Conservation (phyloP, 768 basidiomycete genomes). For the Pleurotus tuoliensis region DNA sequence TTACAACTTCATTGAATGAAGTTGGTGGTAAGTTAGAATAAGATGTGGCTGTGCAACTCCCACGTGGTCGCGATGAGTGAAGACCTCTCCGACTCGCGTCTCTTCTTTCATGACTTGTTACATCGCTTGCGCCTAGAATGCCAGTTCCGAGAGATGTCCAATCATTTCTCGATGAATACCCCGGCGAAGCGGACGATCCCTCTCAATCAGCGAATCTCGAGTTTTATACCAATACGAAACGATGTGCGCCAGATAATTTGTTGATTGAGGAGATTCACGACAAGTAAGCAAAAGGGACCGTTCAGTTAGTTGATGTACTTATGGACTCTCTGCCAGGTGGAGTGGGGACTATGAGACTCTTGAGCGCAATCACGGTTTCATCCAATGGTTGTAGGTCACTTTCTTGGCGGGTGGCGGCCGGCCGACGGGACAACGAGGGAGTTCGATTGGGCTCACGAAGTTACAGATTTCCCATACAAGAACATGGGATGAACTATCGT, state of each 20-base stretch:
- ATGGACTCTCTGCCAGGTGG: slow-evolving; percentile 45
- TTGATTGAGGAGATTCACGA: slow-evolving; percentile 62
- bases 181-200: slow-evolving; percentile 35
- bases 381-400: slow-evolving; percentile 71
- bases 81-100: too few species aligned
- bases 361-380: slow-evolving; percentile 68
- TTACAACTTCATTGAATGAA: slow-evolving; percentile 3
- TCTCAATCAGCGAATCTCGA: slow-evolving; percentile 42
- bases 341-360: slow-evolving; percentile 55
- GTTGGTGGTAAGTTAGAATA: slow-evolving; percentile 2
- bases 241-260: slow-evolving; percentile 59
- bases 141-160: slow-evolving; percentile 52
- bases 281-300: slow-evolving; percentile 31
- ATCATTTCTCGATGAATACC: slow-evolving; percentile 56
- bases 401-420: neutral
- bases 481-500: slow-evolving; percentile 66
- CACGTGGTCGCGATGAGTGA: neutral
- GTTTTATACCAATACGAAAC: slow-evolving; percentile 57
- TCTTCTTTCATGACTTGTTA: neutral
- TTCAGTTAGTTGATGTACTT: neutral
- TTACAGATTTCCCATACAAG: slow-evolving; percentile 67
- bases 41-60: neutral
- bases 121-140: slow-evolving; percentile 21
- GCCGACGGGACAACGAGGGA: neutral
- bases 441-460: neutral